Evolutionary conservation across 176 grass and related monocot genomes (phyloP).

Genomic region (Coix lacrymajobi): DNA sequence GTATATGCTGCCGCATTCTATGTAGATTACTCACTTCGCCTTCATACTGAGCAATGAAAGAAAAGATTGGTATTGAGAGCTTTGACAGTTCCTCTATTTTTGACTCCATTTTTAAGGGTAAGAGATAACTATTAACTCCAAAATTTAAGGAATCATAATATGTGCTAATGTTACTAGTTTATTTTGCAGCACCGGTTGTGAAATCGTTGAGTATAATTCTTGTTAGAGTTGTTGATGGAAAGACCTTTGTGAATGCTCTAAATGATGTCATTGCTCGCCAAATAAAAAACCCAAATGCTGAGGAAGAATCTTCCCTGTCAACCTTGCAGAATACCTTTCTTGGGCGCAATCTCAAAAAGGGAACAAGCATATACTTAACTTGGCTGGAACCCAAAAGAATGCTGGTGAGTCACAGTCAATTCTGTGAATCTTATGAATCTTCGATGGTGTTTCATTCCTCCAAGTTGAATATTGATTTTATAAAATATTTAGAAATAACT

Average conservation of each 20-base stretch:
- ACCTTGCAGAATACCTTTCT: conserved; percentile 62
- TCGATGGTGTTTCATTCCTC: not conserved
- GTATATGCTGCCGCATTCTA: conserved; percentile 87
- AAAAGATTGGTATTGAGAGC: conserved; percentile 36
- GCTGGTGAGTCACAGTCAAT: conserved; percentile 52
- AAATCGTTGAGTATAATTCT: conserved; percentile 84
- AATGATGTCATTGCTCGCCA: conserved; percentile 67
- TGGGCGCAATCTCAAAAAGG: conserved; percentile 59
- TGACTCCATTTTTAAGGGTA: conserved; percentile 71
- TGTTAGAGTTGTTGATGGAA: conserved; percentile 75
- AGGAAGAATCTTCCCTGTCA: conserved; percentile 58
- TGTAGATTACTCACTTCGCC: conserved; percentile 38
- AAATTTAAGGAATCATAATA: not conserved
- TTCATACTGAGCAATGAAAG: conserved; percentile 44
- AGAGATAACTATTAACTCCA: not conserved
- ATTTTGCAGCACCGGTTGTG: conserved; percentile 52
- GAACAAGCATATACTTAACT: conserved; percentile 69
- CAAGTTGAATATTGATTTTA: not conserved
- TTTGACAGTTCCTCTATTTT: conserved; percentile 62
- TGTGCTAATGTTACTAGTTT: conserved; percentile 24
- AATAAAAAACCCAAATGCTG: conserved; percentile 44
- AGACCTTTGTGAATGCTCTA: conserved; percentile 85
- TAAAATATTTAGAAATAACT: not conserved
- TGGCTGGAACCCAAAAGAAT: conserved; percentile 65
- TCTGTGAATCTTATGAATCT: not conserved